These are phyloP conservation scores for Nelumbo lutea DNA, from an alignment of 164 flowering plant species.

Conservation along the genomic window DNA sequence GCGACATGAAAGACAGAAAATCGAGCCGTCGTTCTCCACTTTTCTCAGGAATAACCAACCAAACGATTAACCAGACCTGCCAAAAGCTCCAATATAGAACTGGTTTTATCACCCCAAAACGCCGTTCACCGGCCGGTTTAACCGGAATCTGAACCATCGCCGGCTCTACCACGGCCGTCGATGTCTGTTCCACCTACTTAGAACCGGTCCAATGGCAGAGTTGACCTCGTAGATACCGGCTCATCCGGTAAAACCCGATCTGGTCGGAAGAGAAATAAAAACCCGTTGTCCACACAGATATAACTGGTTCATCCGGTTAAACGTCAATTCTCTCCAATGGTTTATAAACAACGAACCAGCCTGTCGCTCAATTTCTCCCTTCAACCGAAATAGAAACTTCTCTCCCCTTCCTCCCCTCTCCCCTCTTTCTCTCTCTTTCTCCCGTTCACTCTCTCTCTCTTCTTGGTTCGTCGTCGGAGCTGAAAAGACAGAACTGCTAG, in stretches of 20 bases:
- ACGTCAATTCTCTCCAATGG: conserved; percentile 13
- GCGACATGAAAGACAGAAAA: background rate
- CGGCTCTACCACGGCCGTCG: conserved; percentile 7
- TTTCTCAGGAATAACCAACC: too few relatives aligned
- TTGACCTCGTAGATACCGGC: conserved; percentile 11
- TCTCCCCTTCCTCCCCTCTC: conserved; percentile 4
- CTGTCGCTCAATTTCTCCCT: conserved; percentile 16
- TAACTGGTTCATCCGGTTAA: conserved; percentile 58
- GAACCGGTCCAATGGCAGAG: conserved; percentile 7
- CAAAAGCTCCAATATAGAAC: background rate
- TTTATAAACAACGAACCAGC: conserved; percentile 18
- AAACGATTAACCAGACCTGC: background rate
- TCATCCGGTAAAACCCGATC: conserved; percentile 12
- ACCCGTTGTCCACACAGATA: conserved; percentile 21
- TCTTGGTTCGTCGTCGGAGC: background rate
- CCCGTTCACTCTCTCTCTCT: background rate
- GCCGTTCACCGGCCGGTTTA: conserved; percentile 9
- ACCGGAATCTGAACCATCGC: conserved; percentile 13
- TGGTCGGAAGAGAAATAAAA: background rate
- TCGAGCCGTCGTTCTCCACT: too few relatives aligned
- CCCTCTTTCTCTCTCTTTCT: background rate
- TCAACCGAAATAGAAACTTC: background rate
- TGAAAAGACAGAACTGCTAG: background rate
- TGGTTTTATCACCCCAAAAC: conserved; percentile 5
- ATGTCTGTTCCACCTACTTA: conserved; percentile 1